Evolutionary conservation across 208 protist species (phyloP).

Genomic region (Leishmania martiniquensis): DNA sequence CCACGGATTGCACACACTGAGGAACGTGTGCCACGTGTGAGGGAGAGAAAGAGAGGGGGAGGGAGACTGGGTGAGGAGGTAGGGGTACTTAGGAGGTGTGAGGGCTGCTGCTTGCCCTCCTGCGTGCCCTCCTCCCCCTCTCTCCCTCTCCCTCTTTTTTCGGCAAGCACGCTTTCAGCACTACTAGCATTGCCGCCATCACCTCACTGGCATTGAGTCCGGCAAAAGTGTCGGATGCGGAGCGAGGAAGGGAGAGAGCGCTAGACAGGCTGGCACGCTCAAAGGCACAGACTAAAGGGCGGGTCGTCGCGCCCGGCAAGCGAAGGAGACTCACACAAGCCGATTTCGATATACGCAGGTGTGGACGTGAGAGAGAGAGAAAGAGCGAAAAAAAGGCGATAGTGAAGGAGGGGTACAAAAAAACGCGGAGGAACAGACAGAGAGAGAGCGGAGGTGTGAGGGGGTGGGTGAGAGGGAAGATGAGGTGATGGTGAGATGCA

Average conservation of each 20-base stretch:
- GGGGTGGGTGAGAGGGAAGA: too few species aligned
- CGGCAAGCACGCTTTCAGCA: neutral
- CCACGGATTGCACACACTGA: neutral
- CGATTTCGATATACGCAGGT: too few species aligned
- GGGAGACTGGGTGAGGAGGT: neutral
- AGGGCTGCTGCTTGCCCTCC: neutral
- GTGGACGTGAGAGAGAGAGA: too few species aligned
- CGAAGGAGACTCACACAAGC: too few species aligned
- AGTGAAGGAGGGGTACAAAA: too few species aligned
- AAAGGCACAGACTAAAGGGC: too few species aligned
- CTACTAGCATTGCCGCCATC: neutral
- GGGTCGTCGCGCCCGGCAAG: too few species aligned
- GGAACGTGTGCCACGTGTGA: too few species aligned
- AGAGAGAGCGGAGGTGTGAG: too few species aligned
- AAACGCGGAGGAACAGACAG: too few species aligned
- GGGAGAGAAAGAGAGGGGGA: neutral
- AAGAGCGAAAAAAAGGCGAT: too few species aligned
- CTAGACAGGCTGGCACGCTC: neutral
- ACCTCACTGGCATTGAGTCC: neutral
- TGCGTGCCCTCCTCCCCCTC: neutral
- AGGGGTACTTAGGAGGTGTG: neutral
- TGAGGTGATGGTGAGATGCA: too few species aligned
- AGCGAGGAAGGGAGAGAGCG: neutral
- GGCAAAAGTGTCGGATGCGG: neutral
- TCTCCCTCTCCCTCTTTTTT: neutral